A percentile compares a stretch with the other conserved stretches of the same genome.
These are phyloP conservation scores for Detonula confervacea DNA, from an alignment of 352 stramenopile species.

Conservation along the genomic window DNA sequence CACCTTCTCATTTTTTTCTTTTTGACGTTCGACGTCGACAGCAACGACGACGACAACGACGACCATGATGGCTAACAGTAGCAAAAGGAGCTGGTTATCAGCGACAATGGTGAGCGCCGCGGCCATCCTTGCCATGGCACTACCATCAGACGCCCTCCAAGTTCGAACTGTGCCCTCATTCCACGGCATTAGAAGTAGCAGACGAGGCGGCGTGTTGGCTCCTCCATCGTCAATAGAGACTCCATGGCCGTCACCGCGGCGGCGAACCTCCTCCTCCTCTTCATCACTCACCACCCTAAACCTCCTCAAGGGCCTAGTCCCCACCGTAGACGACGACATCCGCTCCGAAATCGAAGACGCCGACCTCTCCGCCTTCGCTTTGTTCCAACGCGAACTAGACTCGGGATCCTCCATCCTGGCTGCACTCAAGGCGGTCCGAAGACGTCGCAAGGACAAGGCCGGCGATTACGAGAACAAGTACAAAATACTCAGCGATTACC, in stretches of 20 bases:
- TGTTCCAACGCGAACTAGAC: conserved; percentile 29
- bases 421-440: background rate
- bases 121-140: background rate
- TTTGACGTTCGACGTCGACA: no score
- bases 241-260: background rate
- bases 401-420: background rate
- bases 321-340: conserved; percentile 34
- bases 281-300: conserved; percentile 8
- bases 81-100: no score
- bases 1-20: no score
- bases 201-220: background rate
- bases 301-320: conserved; percentile 25
- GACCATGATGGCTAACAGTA: no score
- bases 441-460: conserved; percentile 13
- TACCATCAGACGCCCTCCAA: background rate
- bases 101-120: background rate
- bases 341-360: conserved; percentile 19
- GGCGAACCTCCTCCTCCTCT: no score
- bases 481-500: conserved; percentile 22
- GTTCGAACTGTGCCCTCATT: background rate
- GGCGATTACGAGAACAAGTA: conserved; percentile 43
- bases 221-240: background rate
- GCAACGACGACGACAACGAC: background rate
- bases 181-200: background rate
- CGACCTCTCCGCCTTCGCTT: background rate